Evolutionary conservation across 345 rosid genomes (phyloP).

Genomic region (Iberis pinnata): DNA sequence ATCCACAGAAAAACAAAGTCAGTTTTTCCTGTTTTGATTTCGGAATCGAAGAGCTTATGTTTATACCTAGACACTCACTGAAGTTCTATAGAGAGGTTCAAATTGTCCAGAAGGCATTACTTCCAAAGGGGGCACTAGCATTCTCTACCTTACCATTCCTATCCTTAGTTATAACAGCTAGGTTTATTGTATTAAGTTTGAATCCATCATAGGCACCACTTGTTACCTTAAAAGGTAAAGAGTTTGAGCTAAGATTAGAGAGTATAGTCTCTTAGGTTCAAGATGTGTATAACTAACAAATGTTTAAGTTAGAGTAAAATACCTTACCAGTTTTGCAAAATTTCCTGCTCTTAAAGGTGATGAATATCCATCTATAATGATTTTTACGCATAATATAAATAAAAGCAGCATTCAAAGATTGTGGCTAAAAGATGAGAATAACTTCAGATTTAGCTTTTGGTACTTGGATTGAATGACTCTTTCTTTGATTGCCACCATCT

Average conservation of each 20-base stretch:
- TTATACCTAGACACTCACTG: slow-evolving; percentile 65
- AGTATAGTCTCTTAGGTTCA: slow-evolving; percentile 2
- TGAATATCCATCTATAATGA: slow-evolving; percentile 80
- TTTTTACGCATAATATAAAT: slow-evolving; percentile 40
- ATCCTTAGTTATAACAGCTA: slow-evolving; percentile 61
- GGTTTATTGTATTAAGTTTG: slow-evolving; percentile 52
- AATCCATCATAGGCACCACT: slow-evolving; percentile 78
- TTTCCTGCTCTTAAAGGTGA: slow-evolving; percentile 88
- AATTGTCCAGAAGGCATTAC: slow-evolving; percentile 88
- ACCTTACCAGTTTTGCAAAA: slow-evolving; percentile 94
- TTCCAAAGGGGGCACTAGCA: slow-evolving; percentile 70
- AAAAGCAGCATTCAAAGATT: background rate
- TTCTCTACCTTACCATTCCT: slow-evolving; percentile 44
- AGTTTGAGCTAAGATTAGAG: slow-evolving; percentile 8
- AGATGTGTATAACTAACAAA: slow-evolving; percentile 19
- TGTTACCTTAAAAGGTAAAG: slow-evolving; percentile 39
- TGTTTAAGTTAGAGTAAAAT: slow-evolving; percentile 39
- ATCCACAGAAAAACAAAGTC: slow-evolving; percentile 1
- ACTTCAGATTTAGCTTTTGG: background rate
- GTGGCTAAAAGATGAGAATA: background rate
- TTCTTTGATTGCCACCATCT: slow-evolving; percentile 67
- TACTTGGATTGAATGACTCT: slow-evolving; percentile 74
- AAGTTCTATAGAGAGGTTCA: slow-evolving; percentile 83
- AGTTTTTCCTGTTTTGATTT: slow-evolving; percentile 2
- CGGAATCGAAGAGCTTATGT: background rate